Evolutionary conservation across 1,139 yeast genomes (phyloP).

Genomic region (Lodderomyces elongisporus): DNA sequence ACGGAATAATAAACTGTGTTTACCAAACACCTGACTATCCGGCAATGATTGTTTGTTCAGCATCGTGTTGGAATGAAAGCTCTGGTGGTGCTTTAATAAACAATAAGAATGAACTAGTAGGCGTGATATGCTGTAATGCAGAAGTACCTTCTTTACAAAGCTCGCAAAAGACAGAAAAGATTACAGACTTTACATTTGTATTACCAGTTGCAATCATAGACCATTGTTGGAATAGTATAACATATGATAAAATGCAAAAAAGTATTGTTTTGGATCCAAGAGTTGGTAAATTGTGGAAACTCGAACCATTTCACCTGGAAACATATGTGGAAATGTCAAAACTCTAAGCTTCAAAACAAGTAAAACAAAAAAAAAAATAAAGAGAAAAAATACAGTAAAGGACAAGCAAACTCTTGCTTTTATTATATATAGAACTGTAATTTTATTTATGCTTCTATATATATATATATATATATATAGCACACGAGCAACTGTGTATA

Average conservation of each 20-base stretch:
- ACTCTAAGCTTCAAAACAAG: too few relatives aligned
- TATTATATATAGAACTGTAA: too few relatives aligned
- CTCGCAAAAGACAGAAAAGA: constrained; percentile 6
- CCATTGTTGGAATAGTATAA: constrained; percentile 14
- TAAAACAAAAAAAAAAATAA: constrained; percentile 1
- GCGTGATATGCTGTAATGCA: constrained; percentile 63
- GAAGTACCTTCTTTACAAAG: constrained; percentile 18
- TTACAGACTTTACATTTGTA: constrained; percentile 24
- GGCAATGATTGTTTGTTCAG: constrained; percentile 48
- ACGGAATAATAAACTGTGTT: constrained; percentile 38
- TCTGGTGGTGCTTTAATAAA: constrained; percentile 65
- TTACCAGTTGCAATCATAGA: constrained; percentile 26
- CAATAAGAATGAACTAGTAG: constrained; percentile 30
- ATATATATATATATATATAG: constrained; percentile 1
- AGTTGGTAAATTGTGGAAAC: constrained; percentile 22
- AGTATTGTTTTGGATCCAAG: constrained; percentile 12
- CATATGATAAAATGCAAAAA: constrained; percentile 3
- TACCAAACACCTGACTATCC: constrained; percentile 5
- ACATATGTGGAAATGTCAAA: constrained; percentile 12
- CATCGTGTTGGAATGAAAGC: constrained; percentile 75
- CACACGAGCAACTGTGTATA: neutral
- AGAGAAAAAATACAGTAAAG: too few relatives aligned
- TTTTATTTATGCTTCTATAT: too few relatives aligned
- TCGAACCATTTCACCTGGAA: constrained; percentile 21
- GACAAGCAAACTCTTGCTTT: too few relatives aligned